phyloP scores from a whole-genome alignment of 2,329 filamentous ascomycete species.

The Paraphoma sp. region DNA sequence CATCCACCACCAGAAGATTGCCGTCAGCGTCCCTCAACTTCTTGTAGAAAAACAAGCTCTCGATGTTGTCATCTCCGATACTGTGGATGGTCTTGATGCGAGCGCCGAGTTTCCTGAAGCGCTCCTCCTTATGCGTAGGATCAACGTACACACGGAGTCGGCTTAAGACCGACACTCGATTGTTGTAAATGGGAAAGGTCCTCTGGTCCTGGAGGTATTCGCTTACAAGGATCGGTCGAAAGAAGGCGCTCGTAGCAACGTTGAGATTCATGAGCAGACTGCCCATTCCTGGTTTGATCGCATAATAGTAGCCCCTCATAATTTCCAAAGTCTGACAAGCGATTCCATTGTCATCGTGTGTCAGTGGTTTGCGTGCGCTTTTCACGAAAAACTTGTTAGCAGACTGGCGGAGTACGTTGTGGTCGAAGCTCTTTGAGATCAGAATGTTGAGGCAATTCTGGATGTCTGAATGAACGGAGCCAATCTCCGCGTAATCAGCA shows the following conservation, averaged over 20 bases:
- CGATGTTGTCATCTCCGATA: no score
- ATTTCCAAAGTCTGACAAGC: background rate
- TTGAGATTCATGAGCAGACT: constrained; percentile 1
- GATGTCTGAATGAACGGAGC: no score
- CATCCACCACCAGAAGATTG: no score
- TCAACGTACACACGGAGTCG: background rate
- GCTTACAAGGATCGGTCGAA: background rate
- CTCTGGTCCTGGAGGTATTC: background rate
- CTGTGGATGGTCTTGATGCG: no score
- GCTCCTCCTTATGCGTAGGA: background rate
- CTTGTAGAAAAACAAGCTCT: no score
- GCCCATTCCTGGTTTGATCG: constrained; percentile 1
- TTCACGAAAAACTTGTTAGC: background rate
- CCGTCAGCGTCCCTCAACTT: no score
- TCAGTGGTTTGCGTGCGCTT: background rate
- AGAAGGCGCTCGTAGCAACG: background rate
- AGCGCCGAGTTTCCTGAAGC: no score
- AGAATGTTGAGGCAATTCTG: background rate
- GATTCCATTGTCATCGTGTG: no score
- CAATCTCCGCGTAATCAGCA: no score
- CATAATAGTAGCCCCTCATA: constrained; percentile 3
- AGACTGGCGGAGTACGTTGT: background rate
- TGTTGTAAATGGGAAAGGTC: background rate
- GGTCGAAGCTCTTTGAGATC: background rate
- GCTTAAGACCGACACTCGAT: no score